Base-by-base conservation (phyloP, 2,329 filamentous ascomycete genomes). In the Fusarium foetens region DNA sequence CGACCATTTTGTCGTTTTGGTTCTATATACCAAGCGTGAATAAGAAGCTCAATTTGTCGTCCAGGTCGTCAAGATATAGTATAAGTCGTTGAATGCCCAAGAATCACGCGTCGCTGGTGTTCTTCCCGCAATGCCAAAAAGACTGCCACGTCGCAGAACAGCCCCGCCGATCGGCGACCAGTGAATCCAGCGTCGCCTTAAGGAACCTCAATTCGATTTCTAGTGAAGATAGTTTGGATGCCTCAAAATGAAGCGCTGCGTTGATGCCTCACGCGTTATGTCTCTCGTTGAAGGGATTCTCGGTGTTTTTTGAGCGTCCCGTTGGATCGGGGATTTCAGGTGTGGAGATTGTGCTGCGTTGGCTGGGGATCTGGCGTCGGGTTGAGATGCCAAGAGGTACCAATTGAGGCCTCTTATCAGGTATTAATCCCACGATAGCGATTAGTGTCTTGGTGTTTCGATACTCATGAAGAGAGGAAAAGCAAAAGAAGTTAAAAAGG, bases 121-220 rank as follows among this genome's bases (percentile, higher is more conserved):
- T 68, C 52, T 35, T 55, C 29, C 21, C 36, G 6, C 17, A 48
- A 38, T 42, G 39, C n/a, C n/a, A 42, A 45, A 33, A 53, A 38
- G 43, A 27, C 57, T 73, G 75, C 75, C 75, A 77, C 74, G 75
- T 77, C 62, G 71, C 68, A 51, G 62, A 65, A 41, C 57, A 55
- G 53, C 65, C 48, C 75, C 70, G 64, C 75, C 61, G 63, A 74
- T 64, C 63, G 39, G 63, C 58, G 53, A 53, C 70, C 70, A 75
- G 70, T 71, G 65, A 63, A 53, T 68, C 58, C 54, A 16, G 45
- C 13, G 64, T 74, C 33, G 65, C 68, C 70, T 74, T 39, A 39
- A 55, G 65, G 57, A 45, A 41, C 35, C 49, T 53, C 49, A 29
- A 29, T 41, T 13, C 46, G 29, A 14, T 35, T 35, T 29, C 25